These are phyloP conservation scores for Pachysandra terminalis DNA, from an alignment of 164 flowering plant genomes.

Conservation along the genomic window DNA sequence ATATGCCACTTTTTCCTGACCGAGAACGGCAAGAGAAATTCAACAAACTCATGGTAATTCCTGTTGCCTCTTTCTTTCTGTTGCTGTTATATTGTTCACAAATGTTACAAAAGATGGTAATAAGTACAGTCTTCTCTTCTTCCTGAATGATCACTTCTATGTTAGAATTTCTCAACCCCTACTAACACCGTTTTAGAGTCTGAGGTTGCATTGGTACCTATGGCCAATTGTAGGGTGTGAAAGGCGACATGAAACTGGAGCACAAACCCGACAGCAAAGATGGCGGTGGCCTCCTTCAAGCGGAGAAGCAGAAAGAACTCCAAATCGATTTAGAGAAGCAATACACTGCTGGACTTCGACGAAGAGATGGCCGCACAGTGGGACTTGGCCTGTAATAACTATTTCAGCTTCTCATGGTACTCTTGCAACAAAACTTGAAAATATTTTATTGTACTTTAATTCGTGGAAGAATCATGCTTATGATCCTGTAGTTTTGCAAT, in stretches of 20 bases:
- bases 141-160: constrained; percentile 13
- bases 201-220: constrained; percentile 95
- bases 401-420: background rate
- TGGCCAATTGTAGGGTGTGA: constrained; percentile 99
- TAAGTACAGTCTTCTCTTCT: constrained; percentile 7
- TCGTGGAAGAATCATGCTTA: background rate
- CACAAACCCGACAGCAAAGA: constrained; percentile 30
- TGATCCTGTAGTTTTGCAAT: background rate
- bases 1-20: constrained; percentile 60
- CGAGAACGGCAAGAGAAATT: constrained; percentile 93
- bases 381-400: constrained; percentile 74
- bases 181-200: constrained; percentile 97
- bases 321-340: constrained; percentile 93
- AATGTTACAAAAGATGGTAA: constrained; percentile 4
- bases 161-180: constrained; percentile 28
- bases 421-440: background rate
- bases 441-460: constrained; percentile 1
- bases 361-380: constrained; percentile 95
- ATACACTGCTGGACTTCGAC: constrained; percentile 88
- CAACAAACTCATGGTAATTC: constrained; percentile 96
- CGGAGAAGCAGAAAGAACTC: constrained; percentile 73
- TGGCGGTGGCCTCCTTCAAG: constrained; percentile 27
- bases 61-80: background rate
- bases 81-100: background rate
- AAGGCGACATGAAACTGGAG: constrained; percentile 63